Conservation (phyloP, 2,329 filamentous ascomycete species). For the Beauveria asiatica region DNA sequence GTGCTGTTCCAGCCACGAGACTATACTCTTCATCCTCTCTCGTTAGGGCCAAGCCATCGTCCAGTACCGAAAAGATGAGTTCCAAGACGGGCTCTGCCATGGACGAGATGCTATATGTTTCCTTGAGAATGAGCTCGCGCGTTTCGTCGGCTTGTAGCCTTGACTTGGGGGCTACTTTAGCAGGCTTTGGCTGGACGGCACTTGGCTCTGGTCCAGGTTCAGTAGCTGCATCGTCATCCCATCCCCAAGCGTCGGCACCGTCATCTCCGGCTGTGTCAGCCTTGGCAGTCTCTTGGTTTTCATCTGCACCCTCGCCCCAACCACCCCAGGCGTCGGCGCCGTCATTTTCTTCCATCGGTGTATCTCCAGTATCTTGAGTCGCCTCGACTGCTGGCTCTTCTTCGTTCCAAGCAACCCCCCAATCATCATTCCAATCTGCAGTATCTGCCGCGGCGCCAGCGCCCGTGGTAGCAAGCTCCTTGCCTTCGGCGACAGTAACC, state of each 20-base stretch:
- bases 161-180: conserved; percentile 9
- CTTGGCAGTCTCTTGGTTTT: conserved; percentile 15
- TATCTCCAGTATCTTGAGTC: conserved; percentile 13
- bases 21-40: conserved; percentile 40
- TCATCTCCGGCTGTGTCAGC: conserved; percentile 30
- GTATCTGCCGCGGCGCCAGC: conserved; percentile 35
- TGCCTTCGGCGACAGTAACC: conserved; percentile 58
- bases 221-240: conserved; percentile 53
- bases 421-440: conserved; percentile 66
- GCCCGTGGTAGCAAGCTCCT: conserved; percentile 50
- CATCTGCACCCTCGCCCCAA: conserved; percentile 52
- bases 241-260: conserved; percentile 68
- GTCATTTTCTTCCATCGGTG: conserved; percentile 28
- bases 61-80: conserved; percentile 50
- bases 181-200: background rate
- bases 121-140: conserved; percentile 67
- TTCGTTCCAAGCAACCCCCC: conserved; percentile 75
- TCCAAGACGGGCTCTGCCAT: conserved; percentile 72
- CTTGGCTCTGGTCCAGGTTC: conserved; percentile 16
- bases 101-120: conserved; percentile 81
- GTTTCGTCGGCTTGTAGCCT: conserved; percentile 25
- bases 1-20: conserved; percentile 58
- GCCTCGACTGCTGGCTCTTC: conserved; percentile 38
- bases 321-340: conserved; percentile 72
- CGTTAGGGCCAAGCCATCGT: conserved; percentile 55